Percentiles rank a stretch among this genome's conserved stretches.
Conservation (phyloP, 208 protist species). For the Wallacemonas sp. region DNA sequence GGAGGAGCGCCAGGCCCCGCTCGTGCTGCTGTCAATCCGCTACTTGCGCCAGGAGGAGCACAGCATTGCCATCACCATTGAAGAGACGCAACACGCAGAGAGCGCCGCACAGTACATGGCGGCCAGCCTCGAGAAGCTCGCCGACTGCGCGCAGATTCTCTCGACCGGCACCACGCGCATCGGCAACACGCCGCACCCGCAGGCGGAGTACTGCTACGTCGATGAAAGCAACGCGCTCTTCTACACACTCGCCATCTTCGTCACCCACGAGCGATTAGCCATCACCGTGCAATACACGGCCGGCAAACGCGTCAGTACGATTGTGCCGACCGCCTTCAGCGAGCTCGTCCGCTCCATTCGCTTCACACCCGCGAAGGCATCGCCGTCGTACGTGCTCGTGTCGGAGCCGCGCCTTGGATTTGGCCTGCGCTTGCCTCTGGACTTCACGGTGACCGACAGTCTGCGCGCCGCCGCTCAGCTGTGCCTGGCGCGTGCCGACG, state of each 20-base stretch:
- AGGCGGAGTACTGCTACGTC: constrained; percentile 85
- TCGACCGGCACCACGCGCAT: constrained; percentile 56
- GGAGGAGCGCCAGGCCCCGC: constrained; percentile 83
- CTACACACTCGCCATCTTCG: constrained; percentile 75
- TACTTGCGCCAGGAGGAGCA: constrained; percentile 68
- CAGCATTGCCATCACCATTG: constrained; percentile 68
- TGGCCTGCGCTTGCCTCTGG: constrained; percentile 76
- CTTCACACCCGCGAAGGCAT: constrained; percentile 51
- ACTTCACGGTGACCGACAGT: constrained; percentile 56
- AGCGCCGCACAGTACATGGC: constrained; percentile 64
- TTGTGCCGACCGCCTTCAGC: constrained; percentile 73
- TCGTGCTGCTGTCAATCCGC: constrained; percentile 68
- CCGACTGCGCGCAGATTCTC: constrained; percentile 64
- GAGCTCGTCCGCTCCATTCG: constrained; percentile 69
- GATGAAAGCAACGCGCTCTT: constrained; percentile 45
- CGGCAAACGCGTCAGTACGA: constrained; percentile 53
- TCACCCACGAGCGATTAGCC: constrained; percentile 61
- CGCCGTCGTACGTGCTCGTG: constrained; percentile 84
- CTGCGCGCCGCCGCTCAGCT: constrained; percentile 30
- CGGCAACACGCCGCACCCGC: constrained; percentile 48
- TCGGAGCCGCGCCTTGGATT: constrained; percentile 82
- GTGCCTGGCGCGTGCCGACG: constrained; percentile 21
- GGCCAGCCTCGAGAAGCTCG: constrained; percentile 57
- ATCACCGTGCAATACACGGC: constrained; percentile 84
- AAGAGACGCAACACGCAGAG: constrained; percentile 44